Evolutionary conservation across 2,329 filamentous ascomycete species (phyloP), one percentile per base, ranked within the genome.

Genomic region (Aspergillus unguis): DNA sequence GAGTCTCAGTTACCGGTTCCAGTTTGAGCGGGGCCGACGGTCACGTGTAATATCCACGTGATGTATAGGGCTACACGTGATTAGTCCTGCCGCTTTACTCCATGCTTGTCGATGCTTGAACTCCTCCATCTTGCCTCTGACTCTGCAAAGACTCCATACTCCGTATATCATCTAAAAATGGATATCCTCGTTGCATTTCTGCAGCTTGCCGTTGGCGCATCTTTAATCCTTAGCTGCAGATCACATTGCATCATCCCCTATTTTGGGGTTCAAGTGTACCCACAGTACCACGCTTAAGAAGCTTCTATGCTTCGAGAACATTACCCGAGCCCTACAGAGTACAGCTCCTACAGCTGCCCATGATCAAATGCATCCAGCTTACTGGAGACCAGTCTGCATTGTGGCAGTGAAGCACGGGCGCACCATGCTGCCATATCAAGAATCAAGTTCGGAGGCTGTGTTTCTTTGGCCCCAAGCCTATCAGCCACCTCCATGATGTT

Each of bases 281-380:
- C 37, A 48, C 46, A 41, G 26, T 40, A 29, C 26, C 35, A 23
- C 44, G 11, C 31, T 17, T 32, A 17, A 32, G 27, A 26, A n/a
- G 43, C 44, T 47, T 47, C 44, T 27, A 47, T 38, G 7, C 44
- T 47, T 47, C 44, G 26, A 47, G 35, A 47, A 47, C 35, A 47
- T 32, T 27, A 26, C 44, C 35, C 35, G 7, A 27, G 43, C 10
- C 38, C 25, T 32, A 32, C 6, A 32, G 5, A 32, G 6, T 32
- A 11, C 3, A 28, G 1, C 5, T 40, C 5, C 6, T 10, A 26
- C 28, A 27, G 25, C 17, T 28, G 17, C 10, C 37, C 23, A 3
- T 41, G 11, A 26, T 23, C 38, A 11, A 41, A 28, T 3, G 7
- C 9, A 4, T 10, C 9, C 7, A 5, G 25, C 25, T 28, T 17